Conservation (phyloP, 306 rosid genomes). For the Arachis hypogaea region DNA sequence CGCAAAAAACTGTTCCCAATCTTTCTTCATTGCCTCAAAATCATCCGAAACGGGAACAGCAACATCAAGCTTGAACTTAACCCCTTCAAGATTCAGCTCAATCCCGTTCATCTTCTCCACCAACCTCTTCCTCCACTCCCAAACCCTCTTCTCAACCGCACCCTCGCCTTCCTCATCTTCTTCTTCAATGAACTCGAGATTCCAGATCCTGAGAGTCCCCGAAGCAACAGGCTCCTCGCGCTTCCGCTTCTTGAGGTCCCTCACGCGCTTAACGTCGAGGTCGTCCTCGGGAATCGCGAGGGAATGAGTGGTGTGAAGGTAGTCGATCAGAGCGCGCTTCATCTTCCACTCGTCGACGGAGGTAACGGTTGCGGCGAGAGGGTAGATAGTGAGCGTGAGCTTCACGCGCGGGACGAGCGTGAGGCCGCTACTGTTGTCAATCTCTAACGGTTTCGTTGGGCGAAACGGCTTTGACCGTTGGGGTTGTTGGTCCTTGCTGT, state of each 20-base stretch:
- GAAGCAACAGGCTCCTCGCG: conserved; percentile 77
- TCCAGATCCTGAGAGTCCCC: conserved; percentile 68
- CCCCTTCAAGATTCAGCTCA: conserved; percentile 80
- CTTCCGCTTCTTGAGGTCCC: conserved; percentile 76
- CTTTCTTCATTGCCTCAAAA: conserved; percentile 60
- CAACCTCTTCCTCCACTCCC: conserved; percentile 60
- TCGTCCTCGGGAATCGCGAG: conserved; percentile 67
- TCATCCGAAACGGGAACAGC: conserved; percentile 62
- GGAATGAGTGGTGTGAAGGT: conserved; percentile 61
- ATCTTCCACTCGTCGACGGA: conserved; percentile 89
- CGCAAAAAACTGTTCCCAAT: conserved; percentile 71
- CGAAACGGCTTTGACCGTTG: conserved; percentile 36
- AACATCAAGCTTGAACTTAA: conserved; percentile 63
- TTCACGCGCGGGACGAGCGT: conserved; percentile 75
- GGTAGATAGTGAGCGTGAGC: conserved; percentile 65
- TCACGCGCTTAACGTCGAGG: conserved; percentile 57
- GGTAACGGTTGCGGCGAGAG: conserved; percentile 50
- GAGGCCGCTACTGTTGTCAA: conserved; percentile 72
- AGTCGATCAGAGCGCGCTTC: conserved; percentile 74
- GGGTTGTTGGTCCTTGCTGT: background rate
- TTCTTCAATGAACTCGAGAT: conserved; percentile 47
- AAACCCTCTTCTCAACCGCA: conserved; percentile 34
- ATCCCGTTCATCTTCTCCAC: conserved; percentile 72
- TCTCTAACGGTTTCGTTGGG: conserved; percentile 53
- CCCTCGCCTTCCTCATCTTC: background rate